A percentile compares a stretch with the other conserved stretches of the same genome.
These are phyloP conservation scores for Proteromonas lacertae DNA, from an alignment of 352 stramenopile genomes.

Conservation along the genomic window DNA sequence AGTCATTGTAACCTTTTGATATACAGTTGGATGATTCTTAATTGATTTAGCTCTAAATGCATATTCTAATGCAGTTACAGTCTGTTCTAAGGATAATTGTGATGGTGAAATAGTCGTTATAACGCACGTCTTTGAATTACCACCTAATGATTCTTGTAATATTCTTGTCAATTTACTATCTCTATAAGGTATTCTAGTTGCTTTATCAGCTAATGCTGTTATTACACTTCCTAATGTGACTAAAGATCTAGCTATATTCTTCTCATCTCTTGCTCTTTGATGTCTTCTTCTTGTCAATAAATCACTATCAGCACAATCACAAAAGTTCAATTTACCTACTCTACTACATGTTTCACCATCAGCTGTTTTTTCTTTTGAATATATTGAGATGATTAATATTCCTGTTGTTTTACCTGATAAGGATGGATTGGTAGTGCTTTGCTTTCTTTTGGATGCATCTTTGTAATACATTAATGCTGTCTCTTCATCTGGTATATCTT, in stretches of 20 bases:
- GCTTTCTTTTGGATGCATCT: neutral
- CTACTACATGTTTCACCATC: neutral
- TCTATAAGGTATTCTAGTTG: conserved; percentile 45
- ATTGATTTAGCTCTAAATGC: neutral
- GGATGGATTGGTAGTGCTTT: neutral
- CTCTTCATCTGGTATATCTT: neutral
- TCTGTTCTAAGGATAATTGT: neutral
- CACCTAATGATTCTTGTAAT: conserved; percentile 24
- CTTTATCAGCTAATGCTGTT: conserved; percentile 8
- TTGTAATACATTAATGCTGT: neutral
- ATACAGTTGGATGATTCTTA: neutral
- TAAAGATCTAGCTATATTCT: conserved; percentile 15
- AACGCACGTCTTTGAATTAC: conserved; percentile 37
- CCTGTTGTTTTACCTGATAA: neutral
- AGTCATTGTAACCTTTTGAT: too few species aligned
- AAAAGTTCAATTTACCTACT: conserved; percentile 33
- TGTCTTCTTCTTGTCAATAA: conserved; percentile 55
- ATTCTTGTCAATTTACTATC: conserved; percentile 56
- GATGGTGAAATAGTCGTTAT: neutral
- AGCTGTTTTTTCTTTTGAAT: neutral
- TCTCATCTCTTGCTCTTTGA: conserved; percentile 24
- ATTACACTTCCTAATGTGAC: conserved; percentile 4
- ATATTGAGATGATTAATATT: neutral
- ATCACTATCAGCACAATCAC: conserved; percentile 44
- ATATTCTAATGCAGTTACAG: neutral